Evolutionary conservation across 352 stramenopile genomes (phyloP).

Genomic region (Peronospora belbahrii): DNA sequence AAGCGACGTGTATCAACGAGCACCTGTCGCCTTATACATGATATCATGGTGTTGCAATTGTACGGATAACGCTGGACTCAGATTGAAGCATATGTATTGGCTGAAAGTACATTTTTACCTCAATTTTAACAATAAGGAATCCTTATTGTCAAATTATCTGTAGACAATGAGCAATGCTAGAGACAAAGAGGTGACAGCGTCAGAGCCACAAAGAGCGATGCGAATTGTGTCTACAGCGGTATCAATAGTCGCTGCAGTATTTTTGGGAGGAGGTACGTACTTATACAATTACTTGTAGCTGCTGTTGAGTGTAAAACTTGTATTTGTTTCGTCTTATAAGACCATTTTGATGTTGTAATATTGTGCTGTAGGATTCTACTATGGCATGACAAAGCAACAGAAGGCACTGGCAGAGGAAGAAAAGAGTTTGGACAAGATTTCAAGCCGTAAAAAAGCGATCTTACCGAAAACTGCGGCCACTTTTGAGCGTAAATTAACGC

Average conservation of each 20-base stretch:
- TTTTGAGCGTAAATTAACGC: conserved; percentile 33
- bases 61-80: too few relatives aligned
- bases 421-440: conserved; percentile 10
- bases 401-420: conserved; percentile 33
- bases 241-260: conserved; percentile 27
- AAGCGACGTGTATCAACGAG: conserved; percentile 6
- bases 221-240: conserved; percentile 24
- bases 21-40: conserved; percentile 1
- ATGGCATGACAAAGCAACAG: conserved; percentile 41
- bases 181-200: conserved; percentile 3
- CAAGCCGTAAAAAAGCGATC: conserved; percentile 14
- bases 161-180: conserved; percentile 9
- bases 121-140: too few relatives aligned
- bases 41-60: too few relatives aligned
- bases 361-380: conserved; percentile 49
- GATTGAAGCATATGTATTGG: too few relatives aligned
- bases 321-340: neutral
- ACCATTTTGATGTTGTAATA: conserved; percentile 13
- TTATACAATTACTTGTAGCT: neutral
- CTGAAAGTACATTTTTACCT: too few relatives aligned
- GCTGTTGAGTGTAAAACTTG: neutral
- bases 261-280: conserved; percentile 38
- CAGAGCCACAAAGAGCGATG: conserved; percentile 9
- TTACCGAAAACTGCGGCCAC: conserved; percentile 23
- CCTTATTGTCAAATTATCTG: neutral